Conservation (phyloP, 2,329 filamentous ascomycete genomes). For the Calonectria honghensis region DNA sequence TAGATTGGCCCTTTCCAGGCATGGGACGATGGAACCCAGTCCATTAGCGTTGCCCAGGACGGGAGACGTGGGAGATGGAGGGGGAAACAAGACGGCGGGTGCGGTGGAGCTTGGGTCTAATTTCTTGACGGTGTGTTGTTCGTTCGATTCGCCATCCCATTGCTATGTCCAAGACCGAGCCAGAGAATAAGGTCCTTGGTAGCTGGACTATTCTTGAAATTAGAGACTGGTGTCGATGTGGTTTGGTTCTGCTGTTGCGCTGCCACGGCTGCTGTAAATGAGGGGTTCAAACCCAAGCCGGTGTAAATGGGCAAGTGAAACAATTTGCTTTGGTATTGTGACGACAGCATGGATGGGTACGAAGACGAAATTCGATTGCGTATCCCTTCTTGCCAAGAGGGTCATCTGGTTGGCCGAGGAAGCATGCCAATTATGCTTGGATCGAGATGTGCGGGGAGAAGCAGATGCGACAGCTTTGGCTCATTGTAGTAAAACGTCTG, state of each 20-base stretch:
- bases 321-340: neutral
- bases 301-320: constrained; percentile 21
- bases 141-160: constrained; percentile 28
- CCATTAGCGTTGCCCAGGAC: constrained; percentile 29
- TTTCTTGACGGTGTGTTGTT: constrained; percentile 38
- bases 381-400: constrained; percentile 9
- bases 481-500: constrained; percentile 13
- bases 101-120: constrained; percentile 40
- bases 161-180: constrained; percentile 10
- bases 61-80: constrained; percentile 40
- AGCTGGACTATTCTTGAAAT: neutral
- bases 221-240: neutral
- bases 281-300: neutral
- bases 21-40: constrained; percentile 39
- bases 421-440: constrained; percentile 11
- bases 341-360: neutral
- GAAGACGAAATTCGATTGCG: constrained; percentile 10
- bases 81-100: constrained; percentile 39
- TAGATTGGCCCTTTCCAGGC: constrained; percentile 51
- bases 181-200: neutral
- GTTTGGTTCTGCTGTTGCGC: neutral
- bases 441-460: constrained; percentile 5
- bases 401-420: neutral
- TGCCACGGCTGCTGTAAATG: neutral
- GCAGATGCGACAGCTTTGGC: constrained; percentile 9